A percentile compares a stretch with the other conserved stretches of the same genome.
Evolutionary conservation across 1,284 basidiomycete genomes (phyloP).

Genomic region (Ceratobasidium papillatum): DNA sequence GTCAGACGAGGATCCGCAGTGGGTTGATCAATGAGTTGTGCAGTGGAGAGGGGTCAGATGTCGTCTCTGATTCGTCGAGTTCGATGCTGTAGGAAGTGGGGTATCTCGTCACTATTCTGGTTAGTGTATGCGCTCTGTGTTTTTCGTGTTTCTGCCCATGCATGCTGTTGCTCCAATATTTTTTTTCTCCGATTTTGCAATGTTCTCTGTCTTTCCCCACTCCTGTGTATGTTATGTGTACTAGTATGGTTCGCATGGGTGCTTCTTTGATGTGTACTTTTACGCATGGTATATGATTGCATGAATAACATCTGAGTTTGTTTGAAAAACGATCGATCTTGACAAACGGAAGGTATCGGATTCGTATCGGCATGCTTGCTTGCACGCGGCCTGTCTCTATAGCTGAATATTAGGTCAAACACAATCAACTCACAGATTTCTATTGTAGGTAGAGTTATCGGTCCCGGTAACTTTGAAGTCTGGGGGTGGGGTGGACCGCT

Average conservation of each 20-base stretch:
- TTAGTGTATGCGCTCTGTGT: background rate
- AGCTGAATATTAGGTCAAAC: too few species aligned
- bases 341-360: too few species aligned
- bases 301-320: conserved; percentile 1
- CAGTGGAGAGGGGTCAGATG: background rate
- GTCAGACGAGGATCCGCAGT: conserved; percentile 30
- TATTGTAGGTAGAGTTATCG: background rate
- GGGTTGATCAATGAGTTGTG: conserved; percentile 20
- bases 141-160: background rate
- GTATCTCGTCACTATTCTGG: background rate
- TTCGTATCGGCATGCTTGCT: too few species aligned
- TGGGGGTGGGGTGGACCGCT: background rate
- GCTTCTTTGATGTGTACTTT: conserved; percentile 13
- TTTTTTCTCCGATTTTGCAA: conserved; percentile 1
- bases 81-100: background rate
- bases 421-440: background rate
- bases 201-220: background rate
- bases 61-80: conserved; percentile 25
- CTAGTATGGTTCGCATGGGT: conserved; percentile 12
- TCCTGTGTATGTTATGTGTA: background rate
- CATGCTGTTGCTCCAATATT: background rate
- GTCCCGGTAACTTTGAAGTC: background rate
- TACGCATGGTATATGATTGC: conserved; percentile 5
- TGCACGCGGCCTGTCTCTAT: too few species aligned
- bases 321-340: background rate